These are phyloP conservation scores for Onygenales sp. DNA, from an alignment of 2,329 filamentous ascomycete species.

Conservation along the genomic window DNA sequence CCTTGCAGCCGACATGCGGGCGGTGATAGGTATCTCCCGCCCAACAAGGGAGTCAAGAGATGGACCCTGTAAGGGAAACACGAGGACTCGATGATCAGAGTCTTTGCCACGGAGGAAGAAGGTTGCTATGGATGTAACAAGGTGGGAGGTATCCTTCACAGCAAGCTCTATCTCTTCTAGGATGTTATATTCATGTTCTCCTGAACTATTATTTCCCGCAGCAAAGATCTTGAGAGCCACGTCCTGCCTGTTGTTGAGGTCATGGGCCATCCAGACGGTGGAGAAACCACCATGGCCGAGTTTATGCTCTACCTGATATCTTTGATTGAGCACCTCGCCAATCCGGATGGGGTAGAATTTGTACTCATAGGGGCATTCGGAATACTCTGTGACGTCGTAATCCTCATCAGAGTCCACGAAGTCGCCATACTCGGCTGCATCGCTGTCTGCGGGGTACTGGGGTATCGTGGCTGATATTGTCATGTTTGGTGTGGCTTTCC, in stretches of 20 bases:
- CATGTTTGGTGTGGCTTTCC: not conserved
- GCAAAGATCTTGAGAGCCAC: conserved; percentile 3
- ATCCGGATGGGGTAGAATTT: conserved; percentile 4
- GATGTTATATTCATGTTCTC: conserved; percentile 6
- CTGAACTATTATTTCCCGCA: not conserved
- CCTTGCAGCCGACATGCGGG: conserved; percentile 1
- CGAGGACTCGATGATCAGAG: not conserved
- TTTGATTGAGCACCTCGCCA: not conserved
- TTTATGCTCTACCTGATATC: not conserved
- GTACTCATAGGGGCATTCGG: conserved; percentile 5
- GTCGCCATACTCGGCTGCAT: conserved; percentile 4
- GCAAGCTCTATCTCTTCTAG: conserved; percentile 1
- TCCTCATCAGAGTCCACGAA: conserved; percentile 7
- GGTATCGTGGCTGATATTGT: conserved; percentile 3
- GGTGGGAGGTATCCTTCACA: conserved; percentile 4
- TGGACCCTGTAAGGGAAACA: conserved; percentile 2
- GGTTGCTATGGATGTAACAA: not conserved
- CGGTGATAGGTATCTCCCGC: not conserved
- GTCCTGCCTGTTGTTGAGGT: not conserved
- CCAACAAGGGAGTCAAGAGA: conserved; percentile 4
- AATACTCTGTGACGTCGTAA: conserved; percentile 4
- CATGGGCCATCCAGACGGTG: not conserved
- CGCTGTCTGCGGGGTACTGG: not conserved
- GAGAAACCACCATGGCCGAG: no score
- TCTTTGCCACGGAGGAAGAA: conserved; percentile 1